Evolutionary conservation across 805 yeast genomes (phyloP).

Genomic region (Schizosaccharomyces octosporus): DNA sequence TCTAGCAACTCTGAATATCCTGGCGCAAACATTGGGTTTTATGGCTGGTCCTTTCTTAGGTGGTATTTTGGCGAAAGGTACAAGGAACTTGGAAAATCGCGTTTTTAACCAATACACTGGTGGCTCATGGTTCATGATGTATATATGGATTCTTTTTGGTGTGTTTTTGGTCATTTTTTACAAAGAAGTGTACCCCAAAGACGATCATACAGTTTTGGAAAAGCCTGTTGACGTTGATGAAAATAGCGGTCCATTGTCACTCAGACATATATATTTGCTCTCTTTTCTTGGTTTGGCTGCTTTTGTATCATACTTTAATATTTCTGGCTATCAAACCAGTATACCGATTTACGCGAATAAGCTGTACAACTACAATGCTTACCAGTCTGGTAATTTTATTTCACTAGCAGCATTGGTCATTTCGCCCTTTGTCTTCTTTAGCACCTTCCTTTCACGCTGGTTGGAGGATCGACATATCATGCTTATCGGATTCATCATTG

Average conservation of each 20-base stretch:
- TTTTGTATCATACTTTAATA: neutral
- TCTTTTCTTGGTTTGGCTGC: neutral
- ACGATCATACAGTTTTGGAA: neutral
- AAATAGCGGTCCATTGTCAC: neutral
- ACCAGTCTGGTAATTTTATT: neutral
- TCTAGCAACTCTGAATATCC: neutral
- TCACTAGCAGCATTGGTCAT: neutral
- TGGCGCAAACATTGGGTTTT: neutral
- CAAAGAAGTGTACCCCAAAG: neutral
- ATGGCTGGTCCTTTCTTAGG: conserved; percentile 1
- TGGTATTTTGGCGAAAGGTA: neutral
- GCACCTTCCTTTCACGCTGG: neutral
- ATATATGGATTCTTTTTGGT: neutral
- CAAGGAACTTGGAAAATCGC: neutral
- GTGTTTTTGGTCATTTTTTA: neutral
- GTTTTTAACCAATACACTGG: neutral
- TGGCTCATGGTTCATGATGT: neutral
- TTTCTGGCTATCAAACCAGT: neutral
- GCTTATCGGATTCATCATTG: neutral
- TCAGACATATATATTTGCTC: neutral
- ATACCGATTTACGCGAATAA: neutral
- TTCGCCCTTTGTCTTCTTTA: neutral
- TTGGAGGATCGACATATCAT: neutral
- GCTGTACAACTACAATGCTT: neutral
- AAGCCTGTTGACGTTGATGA: neutral